Evolutionary conservation across 1,139 yeast species (phyloP).

Genomic region (Meyerozyma sp.): DNA sequence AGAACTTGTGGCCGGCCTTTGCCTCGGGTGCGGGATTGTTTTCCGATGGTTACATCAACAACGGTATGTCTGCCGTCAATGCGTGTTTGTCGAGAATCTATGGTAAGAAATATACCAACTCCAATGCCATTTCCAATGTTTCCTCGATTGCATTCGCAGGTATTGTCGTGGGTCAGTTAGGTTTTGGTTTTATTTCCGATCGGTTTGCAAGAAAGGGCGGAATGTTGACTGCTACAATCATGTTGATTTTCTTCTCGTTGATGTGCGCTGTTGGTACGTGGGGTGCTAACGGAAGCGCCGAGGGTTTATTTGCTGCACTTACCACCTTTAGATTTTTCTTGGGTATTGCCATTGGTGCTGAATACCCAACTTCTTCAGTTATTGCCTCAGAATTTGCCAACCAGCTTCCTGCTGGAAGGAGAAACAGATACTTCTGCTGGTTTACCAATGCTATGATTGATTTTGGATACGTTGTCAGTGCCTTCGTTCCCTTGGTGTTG

Average conservation of each 20-base stretch:
- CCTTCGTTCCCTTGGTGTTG: conserved; percentile 83
- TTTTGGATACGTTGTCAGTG: conserved; percentile 73
- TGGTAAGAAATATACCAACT: conserved; percentile 53
- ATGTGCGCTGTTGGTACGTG: conserved; percentile 66
- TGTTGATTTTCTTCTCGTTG: conserved; percentile 70
- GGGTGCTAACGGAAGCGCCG: conserved; percentile 58
- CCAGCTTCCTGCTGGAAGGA: conserved; percentile 67
- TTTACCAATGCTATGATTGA: conserved; percentile 90
- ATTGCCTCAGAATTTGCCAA: conserved; percentile 92
- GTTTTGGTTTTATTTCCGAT: conserved; percentile 78
- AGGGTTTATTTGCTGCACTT: conserved; percentile 75
- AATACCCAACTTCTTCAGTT: conserved; percentile 89
- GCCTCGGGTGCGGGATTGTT: conserved; percentile 90
- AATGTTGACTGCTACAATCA: conserved; percentile 68
- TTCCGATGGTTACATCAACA: conserved; percentile 87
- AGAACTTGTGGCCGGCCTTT: conserved; percentile 61
- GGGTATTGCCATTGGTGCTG: conserved; percentile 85
- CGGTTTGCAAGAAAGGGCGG: conserved; percentile 73
- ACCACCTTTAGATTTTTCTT: conserved; percentile 82
- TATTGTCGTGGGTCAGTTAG: conserved; percentile 80
- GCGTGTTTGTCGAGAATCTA: conserved; percentile 64
- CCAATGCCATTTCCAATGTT: conserved; percentile 70
- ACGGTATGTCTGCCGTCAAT: conserved; percentile 71
- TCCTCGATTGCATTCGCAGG: conserved; percentile 90
- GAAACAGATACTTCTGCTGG: conserved; percentile 87